Base-by-base conservation (phyloP, 1,139 yeast species). In the Debaryomyces udenii region DNA sequence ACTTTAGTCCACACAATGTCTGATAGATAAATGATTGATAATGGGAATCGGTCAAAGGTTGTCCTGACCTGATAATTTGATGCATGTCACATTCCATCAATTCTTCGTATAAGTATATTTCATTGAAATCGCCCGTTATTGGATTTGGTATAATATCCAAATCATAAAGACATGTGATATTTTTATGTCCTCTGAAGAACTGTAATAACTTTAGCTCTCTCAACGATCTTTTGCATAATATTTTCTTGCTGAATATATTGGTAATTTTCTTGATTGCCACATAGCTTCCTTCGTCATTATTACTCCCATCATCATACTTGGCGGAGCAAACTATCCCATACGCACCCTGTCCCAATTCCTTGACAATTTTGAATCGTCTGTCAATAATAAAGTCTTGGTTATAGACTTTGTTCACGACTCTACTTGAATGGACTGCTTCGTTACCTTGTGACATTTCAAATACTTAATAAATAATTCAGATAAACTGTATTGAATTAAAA, bases 61-160 rank as follows among this genome's bases (percentile, higher is more conserved):
- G 99, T 22, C 91, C 90, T 3, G 96, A 88, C 52, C 96, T 76
- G 46, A 93, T 93, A 56, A 93, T 93, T 62, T 93, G 98, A 61
- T 91, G 97, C 88, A 93, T 84, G 62, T 93, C 99, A 66, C 98
- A 93, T 62, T 93, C 99, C 97, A 93, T 90, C 51, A 90, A 70
- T 63, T 91, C 97, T 63, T 93, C 98, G 57, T 93, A 93, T 6
- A 93, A 71, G 52, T 93, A 93, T 10, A 93, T 78, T 56, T 95
- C 99, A 62, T 91, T 90, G 70, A 91, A 91, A 46, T 80, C 81
- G 3, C 83, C 83, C 9, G 76, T 70, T 42, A 67, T 48, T 34
- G 83, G 83, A 40, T 95, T 86, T 39, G 86, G 86, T 31, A 91
- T 89, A 43, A 93, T 87, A 64, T 93, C 99, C 68, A 91, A 76